These are phyloP conservation scores for Crithidia acanthocephali DNA, from an alignment of 208 protist genomes.

Conservation along the genomic window DNA sequence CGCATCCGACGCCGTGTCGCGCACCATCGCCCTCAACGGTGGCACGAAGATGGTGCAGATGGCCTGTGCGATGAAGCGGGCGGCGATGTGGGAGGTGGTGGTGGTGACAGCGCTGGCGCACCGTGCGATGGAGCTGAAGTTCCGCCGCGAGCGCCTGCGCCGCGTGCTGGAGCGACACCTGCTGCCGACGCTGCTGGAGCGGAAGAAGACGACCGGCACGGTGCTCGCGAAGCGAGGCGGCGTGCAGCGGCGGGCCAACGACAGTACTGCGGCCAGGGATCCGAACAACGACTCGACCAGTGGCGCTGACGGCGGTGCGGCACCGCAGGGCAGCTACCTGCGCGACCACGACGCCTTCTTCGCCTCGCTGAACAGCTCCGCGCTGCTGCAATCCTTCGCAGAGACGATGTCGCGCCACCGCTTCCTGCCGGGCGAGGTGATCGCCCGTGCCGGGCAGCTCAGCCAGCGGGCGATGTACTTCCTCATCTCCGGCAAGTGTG, in stretches of 20 bases:
- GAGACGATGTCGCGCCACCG: slow-evolving; percentile 62
- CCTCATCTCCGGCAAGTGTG: slow-evolving; percentile 81
- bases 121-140: slow-evolving; percentile 42
- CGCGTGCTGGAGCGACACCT: slow-evolving; percentile 60
- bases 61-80: slow-evolving; percentile 72
- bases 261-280: background rate
- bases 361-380: slow-evolving; percentile 50
- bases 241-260: background rate
- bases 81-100: slow-evolving; percentile 78
- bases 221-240: slow-evolving; percentile 31
- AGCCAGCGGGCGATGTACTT: slow-evolving; percentile 75
- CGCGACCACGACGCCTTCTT: slow-evolving; percentile 63
- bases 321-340: slow-evolving; percentile 57
- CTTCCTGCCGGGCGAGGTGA: slow-evolving; percentile 60
- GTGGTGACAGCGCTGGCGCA: slow-evolving; percentile 49
- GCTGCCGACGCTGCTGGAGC: slow-evolving; percentile 66
- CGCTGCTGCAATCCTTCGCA: slow-evolving; percentile 69
- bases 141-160: slow-evolving; percentile 59
- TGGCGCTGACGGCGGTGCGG: slow-evolving; percentile 5
- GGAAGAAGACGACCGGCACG: slow-evolving; percentile 47
- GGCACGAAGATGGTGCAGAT: slow-evolving; percentile 50
- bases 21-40: slow-evolving; percentile 14
- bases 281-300: background rate
- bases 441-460: slow-evolving; percentile 55
- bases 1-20: slow-evolving; percentile 13